Base-by-base conservation (phyloP, 2,329 filamentous ascomycete genomes). In the Fusarium sp. region DNA sequence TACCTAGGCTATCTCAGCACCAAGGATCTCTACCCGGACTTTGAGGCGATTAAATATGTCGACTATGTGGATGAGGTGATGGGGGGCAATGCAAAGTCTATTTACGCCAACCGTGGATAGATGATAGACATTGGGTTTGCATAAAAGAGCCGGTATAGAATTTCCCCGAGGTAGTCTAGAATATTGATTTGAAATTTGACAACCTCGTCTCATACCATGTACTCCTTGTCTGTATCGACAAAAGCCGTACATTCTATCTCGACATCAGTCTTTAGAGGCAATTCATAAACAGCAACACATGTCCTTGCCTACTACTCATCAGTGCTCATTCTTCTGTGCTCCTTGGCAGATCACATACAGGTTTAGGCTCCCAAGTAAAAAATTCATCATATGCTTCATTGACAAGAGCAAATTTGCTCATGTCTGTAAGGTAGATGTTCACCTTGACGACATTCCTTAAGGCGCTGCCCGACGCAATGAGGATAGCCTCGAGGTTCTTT, bases 241-340 rank as follows among this genome's bases (percentile, higher is more conserved):
- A 31, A 51, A 10, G 74, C 74, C 10, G 90, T 89, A 76, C 88
- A 91, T 81, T 94, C 91, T 76, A 94, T 92, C 83, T 93, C 91
- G 11, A 94, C 88, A 61, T 90, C 87, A 6, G 91, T 90, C 13
- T 87, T 86, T 75, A 91, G 86, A 2, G 91, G 21, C 21, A 18
- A 13, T 25, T 16, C 16, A 44, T 23, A 16, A 25, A 44, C 21
- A 23, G 25, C 12, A 44, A 23, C 12, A 25, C 21, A 10, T 23
- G 25, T 44, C 28, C 28, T 30, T 28, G 28, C 28, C 28, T 28
- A 28, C 2, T 28, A 28, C 28, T 28, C 28, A 28, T 28, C 28
- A 28, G 28, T 13, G 28, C 11, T 28, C 28, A 28, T 28, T 28
- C 28, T 28, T 28, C 12, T 28, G 28, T 6, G 28, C 28, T 28